phyloP scores from a whole-genome alignment of 2,329 filamentous ascomycete genomes.

The Celoporthe dispersa region DNA sequence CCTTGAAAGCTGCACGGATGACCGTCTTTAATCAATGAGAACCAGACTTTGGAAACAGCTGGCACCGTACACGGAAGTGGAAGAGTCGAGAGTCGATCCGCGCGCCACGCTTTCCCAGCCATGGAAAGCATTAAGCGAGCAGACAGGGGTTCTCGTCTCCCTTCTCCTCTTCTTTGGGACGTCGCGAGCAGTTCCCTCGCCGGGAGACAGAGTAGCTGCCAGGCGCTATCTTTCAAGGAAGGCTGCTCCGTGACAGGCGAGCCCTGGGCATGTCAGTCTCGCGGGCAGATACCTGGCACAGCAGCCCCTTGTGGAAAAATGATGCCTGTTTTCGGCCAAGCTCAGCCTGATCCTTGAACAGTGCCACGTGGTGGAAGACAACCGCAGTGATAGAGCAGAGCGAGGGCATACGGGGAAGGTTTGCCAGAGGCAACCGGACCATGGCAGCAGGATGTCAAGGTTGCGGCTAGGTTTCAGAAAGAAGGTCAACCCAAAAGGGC shows the following conservation, averaged over 20 bases:
- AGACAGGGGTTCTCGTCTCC: not conserved
- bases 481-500: not conserved
- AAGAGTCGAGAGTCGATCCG: constrained; percentile 1
- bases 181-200: not conserved
- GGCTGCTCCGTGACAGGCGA: not conserved
- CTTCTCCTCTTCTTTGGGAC: not conserved
- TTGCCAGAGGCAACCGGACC: not conserved
- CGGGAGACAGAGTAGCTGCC: not conserved
- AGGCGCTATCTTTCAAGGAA: not conserved
- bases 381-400: constrained; percentile 17
- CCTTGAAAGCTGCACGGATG: constrained; percentile 14
- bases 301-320: not conserved
- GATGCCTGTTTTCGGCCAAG: not conserved
- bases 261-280: not conserved
- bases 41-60: constrained; percentile 18
- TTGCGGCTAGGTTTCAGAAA: not conserved
- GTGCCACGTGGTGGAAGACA: constrained; percentile 22
- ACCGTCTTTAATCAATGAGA: constrained; percentile 23
- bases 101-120: not conserved
- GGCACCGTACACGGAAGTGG: not conserved
- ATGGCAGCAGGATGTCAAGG: not conserved
- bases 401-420: not conserved
- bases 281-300: not conserved
- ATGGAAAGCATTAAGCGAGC: not conserved
- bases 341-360: constrained; percentile 6